These are phyloP conservation scores for Phialocephala sp. DNA, from an alignment of 2,329 filamentous ascomycete species.

Conservation along the genomic window DNA sequence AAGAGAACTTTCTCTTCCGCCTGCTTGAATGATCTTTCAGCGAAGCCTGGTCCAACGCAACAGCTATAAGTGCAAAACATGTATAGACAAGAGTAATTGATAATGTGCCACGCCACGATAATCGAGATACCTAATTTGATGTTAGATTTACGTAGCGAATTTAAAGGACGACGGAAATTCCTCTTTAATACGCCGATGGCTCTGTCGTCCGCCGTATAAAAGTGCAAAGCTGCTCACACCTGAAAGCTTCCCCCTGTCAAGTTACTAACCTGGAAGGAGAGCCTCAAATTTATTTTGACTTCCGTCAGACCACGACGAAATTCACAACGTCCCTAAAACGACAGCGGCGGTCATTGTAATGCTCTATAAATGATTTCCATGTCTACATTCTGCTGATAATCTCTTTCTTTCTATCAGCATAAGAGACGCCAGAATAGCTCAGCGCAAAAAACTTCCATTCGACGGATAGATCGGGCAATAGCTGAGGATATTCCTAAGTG, in stretches of 20 bases:
- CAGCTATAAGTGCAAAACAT: too few species aligned
- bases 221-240: not conserved
- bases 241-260: not conserved
- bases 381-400: not conserved
- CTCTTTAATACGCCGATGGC: not conserved
- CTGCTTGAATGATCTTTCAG: too few species aligned
- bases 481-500: not conserved
- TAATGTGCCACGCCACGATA: not conserved
- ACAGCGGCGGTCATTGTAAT: not conserved
- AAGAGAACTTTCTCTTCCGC: too few species aligned
- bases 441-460: not conserved
- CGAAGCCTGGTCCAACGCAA: too few species aligned
- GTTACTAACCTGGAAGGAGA: not conserved
- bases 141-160: not conserved
- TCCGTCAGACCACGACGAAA: not conserved
- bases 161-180: not conserved
- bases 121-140: not conserved
- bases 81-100: too few species aligned
- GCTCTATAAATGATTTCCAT: not conserved
- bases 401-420: not conserved
- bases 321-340: not conserved
- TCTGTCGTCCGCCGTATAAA: slow-evolving; percentile 1
- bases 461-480: not conserved
- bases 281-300: slow-evolving; percentile 7
- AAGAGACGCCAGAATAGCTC: not conserved